Evolutionary conservation across 2,329 filamentous ascomycete genomes (phyloP), one percentile per base, ranked within the genome.

Genomic region (Fusarium incarnatum): DNA sequence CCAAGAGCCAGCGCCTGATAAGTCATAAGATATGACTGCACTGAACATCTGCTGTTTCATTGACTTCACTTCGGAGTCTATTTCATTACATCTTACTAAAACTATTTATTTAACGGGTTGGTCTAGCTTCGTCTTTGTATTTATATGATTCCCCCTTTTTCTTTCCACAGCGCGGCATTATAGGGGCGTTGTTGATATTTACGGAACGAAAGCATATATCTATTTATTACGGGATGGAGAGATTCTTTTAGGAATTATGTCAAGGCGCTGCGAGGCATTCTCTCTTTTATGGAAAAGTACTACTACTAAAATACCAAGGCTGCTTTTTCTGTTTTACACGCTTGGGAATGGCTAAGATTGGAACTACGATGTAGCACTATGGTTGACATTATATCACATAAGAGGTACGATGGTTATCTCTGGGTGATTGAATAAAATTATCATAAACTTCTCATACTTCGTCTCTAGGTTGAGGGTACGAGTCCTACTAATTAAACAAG

Each of bases 151-250:
- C 32, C 58, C 52, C 62, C 25, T 23, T 67, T 70, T 70, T 68
- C 54, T 64, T 23, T 27, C 23, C 37, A 63, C 42, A 71, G 53
- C 52, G 56, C 42, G 56, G 56, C 70, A 74, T 74, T 68, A 55
- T 59, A 60, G 67, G 55, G 73, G 73, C 73, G 73, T 75, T 75
- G 65, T 53, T 53, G 49, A 53, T 11, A 53, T 53, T 53, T 15
- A 53, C 18, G 32, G 45, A 49, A 52, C 32, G 62, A 58, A 63
- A 68, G 45, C 58, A 66, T 63, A 41, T 44, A 44, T 23, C 22
- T 44, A 44, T 60, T 40, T 40, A 60, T 54, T 27, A 64, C n/a
- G 27, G 61, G 48, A n/a, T 40, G 37, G 64, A 23, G 42, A 60
- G 42, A 27, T 55, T 27, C 44, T 49, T 22, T 56, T 46, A 50